Conservation (phyloP, 495 filamentous ascomycete genomes). For the Daldinia decipiens region DNA sequence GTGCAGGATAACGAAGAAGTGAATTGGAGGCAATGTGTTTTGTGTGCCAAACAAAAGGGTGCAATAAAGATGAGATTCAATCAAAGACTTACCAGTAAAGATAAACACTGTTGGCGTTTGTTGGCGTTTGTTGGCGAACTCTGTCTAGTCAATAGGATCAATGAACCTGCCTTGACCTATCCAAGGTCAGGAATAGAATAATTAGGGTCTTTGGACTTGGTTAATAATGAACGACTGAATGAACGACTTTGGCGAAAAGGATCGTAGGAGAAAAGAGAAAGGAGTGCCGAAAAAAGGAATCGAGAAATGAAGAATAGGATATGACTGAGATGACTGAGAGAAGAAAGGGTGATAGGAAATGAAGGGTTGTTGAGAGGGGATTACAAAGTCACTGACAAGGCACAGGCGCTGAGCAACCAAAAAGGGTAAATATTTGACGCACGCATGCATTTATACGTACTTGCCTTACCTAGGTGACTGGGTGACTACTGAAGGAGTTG, state of each 20-base stretch:
- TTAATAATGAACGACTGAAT: slow-evolving; percentile 39
- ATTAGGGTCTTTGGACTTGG: slow-evolving; percentile 11
- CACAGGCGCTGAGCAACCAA: slow-evolving; percentile 7
- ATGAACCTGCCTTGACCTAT: not conserved
- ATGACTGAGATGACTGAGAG: not conserved
- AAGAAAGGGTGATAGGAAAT: slow-evolving; percentile 18
- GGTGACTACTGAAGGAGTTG: not conserved
- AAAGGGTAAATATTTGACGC: not conserved
- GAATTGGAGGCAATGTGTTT: slow-evolving; percentile 20
- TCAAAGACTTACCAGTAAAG: slow-evolving; percentile 42
- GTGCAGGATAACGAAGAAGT: slow-evolving; percentile 8
- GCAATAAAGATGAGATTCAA: slow-evolving; percentile 15
- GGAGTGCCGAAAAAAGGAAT: slow-evolving; percentile 23
- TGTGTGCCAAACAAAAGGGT: slow-evolving; percentile 24
- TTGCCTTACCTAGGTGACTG: not conserved
- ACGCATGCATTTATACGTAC: slow-evolving; percentile 4
- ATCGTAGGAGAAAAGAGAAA: slow-evolving; percentile 33
- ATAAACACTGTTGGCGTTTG: slow-evolving; percentile 21
- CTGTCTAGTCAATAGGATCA: slow-evolving; percentile 17
- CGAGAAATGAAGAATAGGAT: slow-evolving; percentile 24
- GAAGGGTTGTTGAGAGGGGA: slow-evolving; percentile 1
- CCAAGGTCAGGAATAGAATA: slow-evolving; percentile 21
- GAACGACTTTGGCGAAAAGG: slow-evolving; percentile 27
- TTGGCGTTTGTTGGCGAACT: slow-evolving; percentile 6
- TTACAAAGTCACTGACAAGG: not conserved